A percentile compares a stretch with the other conserved stretches of the same genome.
These are phyloP conservation scores for Chaetomium strumarium DNA, from an alignment of 2,329 filamentous ascomycete genomes.

Conservation along the genomic window DNA sequence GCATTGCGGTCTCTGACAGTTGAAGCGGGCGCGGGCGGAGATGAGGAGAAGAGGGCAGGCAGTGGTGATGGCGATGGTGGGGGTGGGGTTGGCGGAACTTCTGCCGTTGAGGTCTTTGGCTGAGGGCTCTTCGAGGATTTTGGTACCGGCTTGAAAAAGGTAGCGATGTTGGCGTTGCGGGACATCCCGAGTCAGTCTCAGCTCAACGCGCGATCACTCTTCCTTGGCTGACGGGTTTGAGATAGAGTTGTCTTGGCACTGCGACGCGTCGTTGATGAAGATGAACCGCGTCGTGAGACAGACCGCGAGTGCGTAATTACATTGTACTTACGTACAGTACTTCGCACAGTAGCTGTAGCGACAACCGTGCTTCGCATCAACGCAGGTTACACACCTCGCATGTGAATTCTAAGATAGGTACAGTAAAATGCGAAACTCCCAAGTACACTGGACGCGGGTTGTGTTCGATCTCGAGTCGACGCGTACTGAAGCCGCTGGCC, in stretches of 20 bases:
- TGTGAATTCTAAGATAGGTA: too few relatives aligned
- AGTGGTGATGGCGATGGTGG: conserved; percentile 9
- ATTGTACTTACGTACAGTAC: background rate
- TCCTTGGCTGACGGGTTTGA: background rate
- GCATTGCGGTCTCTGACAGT: conserved; percentile 41
- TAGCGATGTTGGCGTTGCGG: conserved; percentile 32
- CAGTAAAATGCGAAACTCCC: too few relatives aligned
- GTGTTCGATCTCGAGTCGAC: too few relatives aligned
- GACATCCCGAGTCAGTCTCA: conserved; percentile 9
- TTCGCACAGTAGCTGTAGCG: too few relatives aligned
- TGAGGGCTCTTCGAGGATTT: conserved; percentile 11
- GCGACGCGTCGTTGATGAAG: conserved; percentile 5
- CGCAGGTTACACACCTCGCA: too few relatives aligned
- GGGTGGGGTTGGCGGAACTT: conserved; percentile 4
- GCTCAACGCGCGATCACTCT: background rate
- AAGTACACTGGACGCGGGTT: too few relatives aligned
- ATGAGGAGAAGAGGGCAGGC: conserved; percentile 14
- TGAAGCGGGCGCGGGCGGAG: conserved; percentile 23
- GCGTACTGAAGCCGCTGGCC: too few relatives aligned
- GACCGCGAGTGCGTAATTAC: too few relatives aligned
- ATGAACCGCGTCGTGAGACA: background rate
- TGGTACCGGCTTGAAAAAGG: conserved; percentile 34
- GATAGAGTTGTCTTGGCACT: conserved; percentile 1
- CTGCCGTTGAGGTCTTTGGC: background rate
- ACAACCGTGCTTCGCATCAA: too few relatives aligned